phyloP scores from a whole-genome alignment of 495 filamentous ascomycete genomes.

The Penicillium atrosanguineum region DNA sequence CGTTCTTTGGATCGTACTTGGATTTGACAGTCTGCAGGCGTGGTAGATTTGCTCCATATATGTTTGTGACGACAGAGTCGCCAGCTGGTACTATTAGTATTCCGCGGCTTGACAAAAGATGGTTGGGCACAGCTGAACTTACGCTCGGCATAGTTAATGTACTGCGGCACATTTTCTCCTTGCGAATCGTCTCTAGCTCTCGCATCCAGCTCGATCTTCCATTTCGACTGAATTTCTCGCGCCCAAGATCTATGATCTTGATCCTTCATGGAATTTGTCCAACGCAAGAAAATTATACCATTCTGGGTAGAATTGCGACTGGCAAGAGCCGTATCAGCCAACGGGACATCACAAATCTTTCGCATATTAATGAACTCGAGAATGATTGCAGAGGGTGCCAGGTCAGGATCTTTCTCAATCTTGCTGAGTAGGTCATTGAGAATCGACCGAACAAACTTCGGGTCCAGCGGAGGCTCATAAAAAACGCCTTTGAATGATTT shows the following conservation, averaged over 20 bases:
- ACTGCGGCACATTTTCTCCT: constrained; percentile 30
- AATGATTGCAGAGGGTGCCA: constrained; percentile 26
- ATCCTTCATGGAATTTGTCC: constrained; percentile 28
- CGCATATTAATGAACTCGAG: constrained; percentile 36
- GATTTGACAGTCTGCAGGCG: constrained; percentile 47
- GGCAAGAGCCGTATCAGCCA: constrained; percentile 27
- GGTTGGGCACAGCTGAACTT: constrained; percentile 14
- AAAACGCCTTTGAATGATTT: constrained; percentile 50
- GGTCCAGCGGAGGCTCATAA: constrained; percentile 42
- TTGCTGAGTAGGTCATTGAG: constrained; percentile 38
- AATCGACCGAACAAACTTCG: constrained; percentile 29
- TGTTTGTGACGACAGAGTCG: constrained; percentile 32
- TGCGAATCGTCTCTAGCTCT: neutral
- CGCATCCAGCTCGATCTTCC: constrained; percentile 26
- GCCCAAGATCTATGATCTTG: constrained; percentile 31
- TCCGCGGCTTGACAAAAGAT: neutral
- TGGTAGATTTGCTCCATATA: constrained; percentile 46
- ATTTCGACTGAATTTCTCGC: constrained; percentile 26
- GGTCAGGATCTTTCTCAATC: constrained; percentile 23
- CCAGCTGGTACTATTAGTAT: constrained; percentile 24
- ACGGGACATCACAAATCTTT: constrained; percentile 28
- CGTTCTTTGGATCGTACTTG: constrained; percentile 54
- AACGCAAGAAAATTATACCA: constrained; percentile 37
- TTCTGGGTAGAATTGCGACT: constrained; percentile 39
- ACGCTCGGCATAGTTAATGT: constrained; percentile 46